Conservation (phyloP, 2,329 filamentous ascomycete genomes). For the Mycosphaerelloides madeirae region DNA sequence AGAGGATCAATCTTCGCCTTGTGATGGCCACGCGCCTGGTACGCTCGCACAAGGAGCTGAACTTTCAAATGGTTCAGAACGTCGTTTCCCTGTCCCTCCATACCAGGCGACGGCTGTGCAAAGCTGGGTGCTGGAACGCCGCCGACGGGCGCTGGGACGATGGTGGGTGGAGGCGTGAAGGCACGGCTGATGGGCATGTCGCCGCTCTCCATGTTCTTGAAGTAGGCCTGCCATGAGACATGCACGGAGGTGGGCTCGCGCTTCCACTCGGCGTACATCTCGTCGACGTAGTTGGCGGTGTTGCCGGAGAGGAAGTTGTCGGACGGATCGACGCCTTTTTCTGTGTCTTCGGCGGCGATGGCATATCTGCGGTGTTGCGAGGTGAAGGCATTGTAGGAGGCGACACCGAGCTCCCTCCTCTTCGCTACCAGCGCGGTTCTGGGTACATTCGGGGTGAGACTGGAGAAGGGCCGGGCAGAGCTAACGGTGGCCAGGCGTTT, state of each 20-base stretch:
- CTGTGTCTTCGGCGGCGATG: slow-evolving; percentile 53
- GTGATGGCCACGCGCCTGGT: slow-evolving; percentile 96
- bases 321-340: slow-evolving; percentile 70
- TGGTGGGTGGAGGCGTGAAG: slow-evolving; percentile 89
- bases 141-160: slow-evolving; percentile 76
- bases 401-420: slow-evolving; percentile 44
- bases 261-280: slow-evolving; percentile 99
- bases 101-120: slow-evolving; percentile 60
- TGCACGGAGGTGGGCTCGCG: slow-evolving; percentile 89
- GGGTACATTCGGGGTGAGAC: slow-evolving; percentile 33
- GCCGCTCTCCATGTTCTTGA: slow-evolving; percentile 97
- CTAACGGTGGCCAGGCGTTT: slow-evolving; percentile 58
- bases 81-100: slow-evolving; percentile 67
- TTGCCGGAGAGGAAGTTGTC: slow-evolving; percentile 96
- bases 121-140: slow-evolving; percentile 70
- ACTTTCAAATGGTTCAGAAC: slow-evolving; percentile 97
- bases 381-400: slow-evolving; percentile 39
- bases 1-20: slow-evolving; percentile 97
- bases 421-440: slow-evolving; percentile 44
- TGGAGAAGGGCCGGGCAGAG: slow-evolving; percentile 44
- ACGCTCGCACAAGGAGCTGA: slow-evolving; percentile 91
- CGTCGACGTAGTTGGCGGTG: slow-evolving; percentile 98
- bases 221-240: slow-evolving; percentile 98
- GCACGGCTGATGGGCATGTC: slow-evolving; percentile 97
- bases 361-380: slow-evolving; percentile 54